Percentiles rank a stretch among this genome's conserved stretches.
These are phyloP conservation scores for Stramenopiles sp. DNA, from an alignment of 352 stramenopile genomes.

Conservation along the genomic window DNA sequence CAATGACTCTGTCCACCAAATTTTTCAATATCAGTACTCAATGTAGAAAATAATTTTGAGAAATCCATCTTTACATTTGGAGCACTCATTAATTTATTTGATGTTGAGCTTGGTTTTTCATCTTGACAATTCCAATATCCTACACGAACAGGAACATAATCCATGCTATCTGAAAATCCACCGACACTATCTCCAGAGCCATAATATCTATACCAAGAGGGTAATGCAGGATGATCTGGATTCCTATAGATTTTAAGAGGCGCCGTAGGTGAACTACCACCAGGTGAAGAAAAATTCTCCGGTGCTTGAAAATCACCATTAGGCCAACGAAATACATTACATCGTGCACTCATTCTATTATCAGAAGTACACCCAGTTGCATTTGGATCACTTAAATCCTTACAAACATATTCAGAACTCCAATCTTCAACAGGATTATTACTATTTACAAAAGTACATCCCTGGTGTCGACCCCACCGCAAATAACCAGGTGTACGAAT, in stretches of 20 bases:
- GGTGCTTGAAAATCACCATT: background rate
- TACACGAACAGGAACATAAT: conserved; percentile 11
- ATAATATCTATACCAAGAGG: too few species aligned
- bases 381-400: background rate
- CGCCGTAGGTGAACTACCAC: background rate
- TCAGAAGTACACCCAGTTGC: conserved; percentile 7
- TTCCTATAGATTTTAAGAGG: background rate
- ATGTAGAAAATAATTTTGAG: background rate
- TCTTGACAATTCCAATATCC: conserved; percentile 10
- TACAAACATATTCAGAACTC: conserved; percentile 1
- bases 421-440: conserved; percentile 3
- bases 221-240: too few species aligned
- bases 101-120: background rate
- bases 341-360: conserved; percentile 7
- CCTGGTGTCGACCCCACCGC: conserved; percentile 8
- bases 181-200: conserved; percentile 9
- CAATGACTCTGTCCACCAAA: conserved; percentile 12
- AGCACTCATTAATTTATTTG: background rate
- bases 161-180: conserved; percentile 10
- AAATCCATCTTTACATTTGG: background rate
- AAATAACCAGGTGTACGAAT: conserved; percentile 1
- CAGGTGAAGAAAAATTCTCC: background rate
- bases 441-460: conserved; percentile 11
- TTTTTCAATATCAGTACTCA: background rate
- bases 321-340: background rate